Evolutionary conservation across 106 monocot genomes (phyloP).

Genomic region (Vanilla planifolia): DNA sequence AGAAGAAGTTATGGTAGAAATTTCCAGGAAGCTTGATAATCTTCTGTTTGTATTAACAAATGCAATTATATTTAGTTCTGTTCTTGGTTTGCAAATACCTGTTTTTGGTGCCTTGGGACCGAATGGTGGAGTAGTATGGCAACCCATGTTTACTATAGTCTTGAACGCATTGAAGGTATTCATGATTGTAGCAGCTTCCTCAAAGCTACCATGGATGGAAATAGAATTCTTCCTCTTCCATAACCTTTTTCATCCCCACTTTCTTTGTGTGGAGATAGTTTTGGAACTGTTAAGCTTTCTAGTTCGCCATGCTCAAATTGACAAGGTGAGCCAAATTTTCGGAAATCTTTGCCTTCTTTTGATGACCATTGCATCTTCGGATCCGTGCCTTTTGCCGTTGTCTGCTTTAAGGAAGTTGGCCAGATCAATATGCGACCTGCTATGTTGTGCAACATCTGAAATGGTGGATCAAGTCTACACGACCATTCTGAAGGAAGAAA

Average conservation of each 20-base stretch:
- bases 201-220: constrained; percentile 35
- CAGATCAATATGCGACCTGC: constrained; percentile 45
- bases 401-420: constrained; percentile 59
- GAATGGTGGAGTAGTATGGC: constrained; percentile 38
- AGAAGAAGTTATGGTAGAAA: constrained; percentile 53
- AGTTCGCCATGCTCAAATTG: constrained; percentile 57
- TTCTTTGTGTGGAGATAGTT: constrained; percentile 60
- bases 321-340: constrained; percentile 28
- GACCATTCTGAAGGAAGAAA: constrained; percentile 25
- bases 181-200: constrained; percentile 60
- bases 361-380: constrained; percentile 38
- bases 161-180: constrained; percentile 62
- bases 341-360: constrained; percentile 39
- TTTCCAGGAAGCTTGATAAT: constrained; percentile 54
- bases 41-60: constrained; percentile 43
- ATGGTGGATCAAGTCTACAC: constrained; percentile 50
- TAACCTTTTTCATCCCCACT: constrained; percentile 81
- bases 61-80: constrained; percentile 48
- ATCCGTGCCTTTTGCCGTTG: constrained; percentile 34
- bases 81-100: constrained; percentile 60
- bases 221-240: constrained; percentile 54
- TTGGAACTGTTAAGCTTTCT: constrained; percentile 72
- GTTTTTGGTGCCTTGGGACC: constrained; percentile 26
- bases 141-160: constrained; percentile 43
- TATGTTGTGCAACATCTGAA: constrained; percentile 33